Evolutionary conservation across 192 early-diverging fungal genomes (phyloP).

Genomic region (Coemansia interrupta): DNA sequence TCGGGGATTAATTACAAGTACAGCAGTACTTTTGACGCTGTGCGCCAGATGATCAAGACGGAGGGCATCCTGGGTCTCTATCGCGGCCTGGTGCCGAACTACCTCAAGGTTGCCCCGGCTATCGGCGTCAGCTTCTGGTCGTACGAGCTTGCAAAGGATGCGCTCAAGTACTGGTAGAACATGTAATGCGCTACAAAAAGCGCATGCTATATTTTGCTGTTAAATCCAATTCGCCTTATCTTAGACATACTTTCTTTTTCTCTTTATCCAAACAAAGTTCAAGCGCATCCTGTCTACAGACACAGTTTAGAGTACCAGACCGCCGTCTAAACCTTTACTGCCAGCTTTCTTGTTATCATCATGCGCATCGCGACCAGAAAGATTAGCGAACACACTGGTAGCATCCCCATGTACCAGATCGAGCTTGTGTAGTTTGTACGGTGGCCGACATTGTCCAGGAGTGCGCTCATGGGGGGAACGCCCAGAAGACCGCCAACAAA

Average conservation of each 20-base stretch:
- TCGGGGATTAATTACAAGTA: constrained; percentile 67
- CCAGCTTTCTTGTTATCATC: constrained; percentile 25
- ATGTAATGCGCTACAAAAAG: too few species aligned
- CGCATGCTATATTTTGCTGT: neutral
- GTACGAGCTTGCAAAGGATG: constrained; percentile 74
- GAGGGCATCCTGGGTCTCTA: constrained; percentile 72
- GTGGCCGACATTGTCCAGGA: constrained; percentile 46
- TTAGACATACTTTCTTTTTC: neutral
- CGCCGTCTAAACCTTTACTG: constrained; percentile 2
- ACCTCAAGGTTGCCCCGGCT: constrained; percentile 80
- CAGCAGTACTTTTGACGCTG: constrained; percentile 66
- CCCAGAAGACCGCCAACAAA: constrained; percentile 43
- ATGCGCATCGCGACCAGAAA: constrained; percentile 35
- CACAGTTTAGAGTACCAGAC: too few species aligned
- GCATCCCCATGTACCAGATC: constrained; percentile 46
- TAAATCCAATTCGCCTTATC: neutral
- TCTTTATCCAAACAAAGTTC: neutral
- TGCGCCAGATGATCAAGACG: constrained; percentile 58
- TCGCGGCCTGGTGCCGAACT: constrained; percentile 77
- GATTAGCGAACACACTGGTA: constrained; percentile 38
- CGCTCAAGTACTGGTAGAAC: constrained; percentile 52
- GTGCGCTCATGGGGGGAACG: constrained; percentile 46
- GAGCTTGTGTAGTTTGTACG: constrained; percentile 45
- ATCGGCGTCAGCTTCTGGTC: constrained; percentile 80
- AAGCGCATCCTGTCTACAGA: too few species aligned